Percentiles rank a stretch among this genome's conserved stretches.
Evolutionary conservation across 75 land plant species (phyloP).

Genomic region (Sequoiadendron giganteum): DNA sequence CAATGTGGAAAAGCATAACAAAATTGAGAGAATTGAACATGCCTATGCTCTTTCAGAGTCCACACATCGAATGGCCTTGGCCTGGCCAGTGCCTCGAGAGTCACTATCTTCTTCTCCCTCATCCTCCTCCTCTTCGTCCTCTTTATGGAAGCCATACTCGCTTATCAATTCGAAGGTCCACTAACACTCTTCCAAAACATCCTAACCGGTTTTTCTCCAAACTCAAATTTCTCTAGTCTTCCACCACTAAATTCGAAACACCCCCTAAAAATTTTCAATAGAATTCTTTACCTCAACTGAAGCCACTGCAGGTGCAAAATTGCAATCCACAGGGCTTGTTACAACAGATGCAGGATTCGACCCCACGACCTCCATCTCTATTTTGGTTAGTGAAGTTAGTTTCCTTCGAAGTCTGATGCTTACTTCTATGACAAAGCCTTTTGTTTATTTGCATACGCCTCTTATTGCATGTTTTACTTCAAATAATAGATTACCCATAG

Average conservation of each 20-base stretch:
- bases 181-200: conserved; percentile 56
- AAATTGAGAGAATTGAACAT: not conserved
- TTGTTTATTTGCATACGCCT: too few relatives aligned
- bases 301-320: not conserved
- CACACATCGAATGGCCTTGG: conserved; percentile 6
- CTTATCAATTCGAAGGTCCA: conserved; percentile 36
- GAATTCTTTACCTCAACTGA: not conserved
- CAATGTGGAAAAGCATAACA: not conserved
- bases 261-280: not conserved
- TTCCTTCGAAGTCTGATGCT: too few relatives aligned
- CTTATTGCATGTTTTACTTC: too few relatives aligned
- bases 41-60: not conserved
- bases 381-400: too few relatives aligned
- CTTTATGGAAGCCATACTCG: not conserved
- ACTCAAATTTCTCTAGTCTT: conserved; percentile 20
- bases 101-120: conserved; percentile 1
- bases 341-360: too few relatives aligned
- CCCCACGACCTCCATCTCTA: too few relatives aligned
- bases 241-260: not conserved
- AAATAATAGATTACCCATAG: too few relatives aligned
- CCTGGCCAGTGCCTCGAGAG: conserved; percentile 21
- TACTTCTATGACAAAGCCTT: too few relatives aligned
- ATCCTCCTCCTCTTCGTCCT: too few relatives aligned
- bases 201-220: conserved; percentile 44
- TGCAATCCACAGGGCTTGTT: too few relatives aligned